phyloP scores from a whole-genome alignment of 192 early-diverging fungal genomes.

The Chytriomyces confervae region DNA sequence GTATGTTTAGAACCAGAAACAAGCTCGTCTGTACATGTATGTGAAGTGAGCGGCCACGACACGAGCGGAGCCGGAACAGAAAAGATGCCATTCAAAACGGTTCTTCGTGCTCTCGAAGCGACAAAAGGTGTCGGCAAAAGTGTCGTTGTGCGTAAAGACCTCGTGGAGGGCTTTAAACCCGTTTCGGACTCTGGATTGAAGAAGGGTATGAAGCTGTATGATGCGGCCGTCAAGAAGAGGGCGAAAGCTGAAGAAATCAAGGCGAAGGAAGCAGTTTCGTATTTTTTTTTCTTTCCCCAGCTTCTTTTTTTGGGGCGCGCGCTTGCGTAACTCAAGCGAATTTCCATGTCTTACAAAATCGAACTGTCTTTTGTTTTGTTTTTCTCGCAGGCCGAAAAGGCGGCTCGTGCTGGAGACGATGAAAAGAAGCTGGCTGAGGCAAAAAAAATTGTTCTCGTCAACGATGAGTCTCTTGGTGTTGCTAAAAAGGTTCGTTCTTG shows the following conservation, averaged over 20 bases:
- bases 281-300: background rate
- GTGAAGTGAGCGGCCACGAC: constrained; percentile 86
- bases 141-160: constrained; percentile 73
- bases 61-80: constrained; percentile 75
- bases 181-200: constrained; percentile 91
- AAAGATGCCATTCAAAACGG: constrained; percentile 78
- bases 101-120: constrained; percentile 71
- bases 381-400: constrained; percentile 51
- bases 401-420: constrained; percentile 66
- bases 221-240: constrained; percentile 69
- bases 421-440: constrained; percentile 79
- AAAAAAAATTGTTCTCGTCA: constrained; percentile 75
- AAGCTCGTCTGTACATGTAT: constrained; percentile 62
- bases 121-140: constrained; percentile 48
- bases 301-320: background rate
- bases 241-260: constrained; percentile 49
- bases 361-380: background rate
- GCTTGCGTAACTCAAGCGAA: background rate
- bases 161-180: constrained; percentile 73
- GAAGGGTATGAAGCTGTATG: constrained; percentile 86
- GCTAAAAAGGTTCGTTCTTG: constrained; percentile 64
- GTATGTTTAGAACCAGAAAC: no score
- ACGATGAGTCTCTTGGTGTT: constrained; percentile 75
- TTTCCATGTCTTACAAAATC: background rate
- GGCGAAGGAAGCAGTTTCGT: constrained; percentile 24